phyloP scores from a whole-genome alignment of 2,329 filamentous ascomycete genomes.

The Fusarium chaquense region DNA sequence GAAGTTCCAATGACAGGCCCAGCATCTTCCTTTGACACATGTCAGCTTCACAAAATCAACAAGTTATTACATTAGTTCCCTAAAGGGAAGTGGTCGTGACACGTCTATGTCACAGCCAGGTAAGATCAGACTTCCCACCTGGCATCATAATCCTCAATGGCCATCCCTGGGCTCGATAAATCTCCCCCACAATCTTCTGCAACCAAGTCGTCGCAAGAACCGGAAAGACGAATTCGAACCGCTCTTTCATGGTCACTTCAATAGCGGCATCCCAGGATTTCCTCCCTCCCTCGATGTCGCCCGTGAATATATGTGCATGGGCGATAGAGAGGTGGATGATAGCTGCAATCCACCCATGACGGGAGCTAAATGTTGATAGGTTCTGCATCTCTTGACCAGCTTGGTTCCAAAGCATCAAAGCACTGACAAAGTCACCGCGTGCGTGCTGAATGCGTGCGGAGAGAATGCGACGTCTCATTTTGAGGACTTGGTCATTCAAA shows the following conservation, averaged over 20 bases:
- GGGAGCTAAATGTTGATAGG: conserved; percentile 39
- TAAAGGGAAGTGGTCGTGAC: not conserved
- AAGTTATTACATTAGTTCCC: not conserved
- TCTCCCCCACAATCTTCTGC: conserved; percentile 42
- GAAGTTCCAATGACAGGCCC: not conserved
- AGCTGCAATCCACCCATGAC: conserved; percentile 45
- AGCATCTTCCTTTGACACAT: not conserved
- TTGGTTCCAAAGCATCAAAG: conserved; percentile 40
- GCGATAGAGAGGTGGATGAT: conserved; percentile 49
- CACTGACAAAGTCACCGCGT: conserved; percentile 19
- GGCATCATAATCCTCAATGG: conserved; percentile 52
- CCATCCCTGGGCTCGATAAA: conserved; percentile 47
- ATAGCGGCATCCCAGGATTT: conserved; percentile 46
- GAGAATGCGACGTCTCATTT: conserved; percentile 48
- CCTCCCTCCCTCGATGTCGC: conserved; percentile 23
- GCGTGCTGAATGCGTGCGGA: conserved; percentile 45
- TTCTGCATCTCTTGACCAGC: conserved; percentile 36
- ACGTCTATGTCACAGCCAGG: conserved; percentile 18
- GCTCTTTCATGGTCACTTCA: conserved; percentile 43
- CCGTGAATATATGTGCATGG: conserved; percentile 45
- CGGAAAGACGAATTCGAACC: conserved; percentile 51
- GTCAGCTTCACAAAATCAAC: not conserved
- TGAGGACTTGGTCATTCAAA: conserved; percentile 50
- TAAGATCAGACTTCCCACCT: conserved; percentile 45
- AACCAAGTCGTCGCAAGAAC: conserved; percentile 49